These are phyloP conservation scores for Fusarium camptoceras DNA, from an alignment of 2,329 filamentous ascomycete genomes.

Conservation along the genomic window DNA sequence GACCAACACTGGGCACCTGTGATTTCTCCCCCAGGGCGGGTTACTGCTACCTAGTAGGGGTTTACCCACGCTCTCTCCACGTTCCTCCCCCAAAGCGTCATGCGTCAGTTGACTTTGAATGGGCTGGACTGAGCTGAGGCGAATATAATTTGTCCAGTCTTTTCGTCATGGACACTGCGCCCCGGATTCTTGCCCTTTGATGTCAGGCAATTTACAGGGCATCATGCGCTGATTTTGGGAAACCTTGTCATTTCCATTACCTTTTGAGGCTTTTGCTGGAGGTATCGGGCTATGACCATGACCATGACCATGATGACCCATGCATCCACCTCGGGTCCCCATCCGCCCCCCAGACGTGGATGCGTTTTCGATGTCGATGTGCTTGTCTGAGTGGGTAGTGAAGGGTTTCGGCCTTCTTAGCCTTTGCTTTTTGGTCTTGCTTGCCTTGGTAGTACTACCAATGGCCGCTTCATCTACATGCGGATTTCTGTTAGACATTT, in stretches of 20 bases:
- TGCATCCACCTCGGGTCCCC: constrained; percentile 41
- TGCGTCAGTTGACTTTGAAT: constrained; percentile 15
- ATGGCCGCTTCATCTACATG: constrained; percentile 21
- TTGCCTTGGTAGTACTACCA: constrained; percentile 11
- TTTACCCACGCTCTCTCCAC: constrained; percentile 27
- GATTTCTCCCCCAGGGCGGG: constrained; percentile 25
- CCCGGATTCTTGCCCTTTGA: constrained; percentile 12
- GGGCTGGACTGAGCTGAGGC: constrained; percentile 22
- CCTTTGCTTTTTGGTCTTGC: constrained; percentile 7
- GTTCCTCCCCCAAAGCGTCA: constrained; percentile 24
- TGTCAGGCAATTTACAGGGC: constrained; percentile 43
- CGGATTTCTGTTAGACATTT: constrained; percentile 28
- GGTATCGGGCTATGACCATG: background rate
- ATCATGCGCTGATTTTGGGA: constrained; percentile 43
- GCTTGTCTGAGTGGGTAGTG: constrained; percentile 32
- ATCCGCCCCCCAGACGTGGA: constrained; percentile 44
- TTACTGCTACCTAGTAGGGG: background rate
- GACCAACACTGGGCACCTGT: constrained; percentile 21
- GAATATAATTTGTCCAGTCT: constrained; percentile 23
- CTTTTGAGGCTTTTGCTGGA: background rate
- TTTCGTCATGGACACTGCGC: constrained; percentile 35
- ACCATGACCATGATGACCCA: constrained; percentile 2
- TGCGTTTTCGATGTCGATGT: constrained; percentile 37
- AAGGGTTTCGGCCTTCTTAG: constrained; percentile 17
- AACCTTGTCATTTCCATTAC: constrained; percentile 5